A percentile compares a stretch with the other conserved stretches of the same genome.
Conservation (phyloP, 2,329 filamentous ascomycete species). For the Neophaeococcomyces mojaviensis region DNA sequence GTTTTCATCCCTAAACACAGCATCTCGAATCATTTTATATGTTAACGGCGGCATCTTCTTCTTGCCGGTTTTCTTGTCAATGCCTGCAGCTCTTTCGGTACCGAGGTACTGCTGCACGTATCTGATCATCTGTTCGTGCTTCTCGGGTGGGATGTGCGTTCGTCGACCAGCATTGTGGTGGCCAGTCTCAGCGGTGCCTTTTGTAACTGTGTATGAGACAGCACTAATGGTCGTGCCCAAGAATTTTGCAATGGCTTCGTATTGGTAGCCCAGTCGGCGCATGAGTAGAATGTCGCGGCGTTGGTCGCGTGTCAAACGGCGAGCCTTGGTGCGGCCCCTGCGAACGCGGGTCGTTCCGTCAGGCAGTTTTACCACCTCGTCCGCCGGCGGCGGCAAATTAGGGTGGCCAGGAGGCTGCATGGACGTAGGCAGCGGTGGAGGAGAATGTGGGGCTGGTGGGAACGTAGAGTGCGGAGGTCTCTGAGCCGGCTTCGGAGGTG, state of each 20-base stretch:
- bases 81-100: constrained; percentile 1
- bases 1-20: constrained; percentile 1
- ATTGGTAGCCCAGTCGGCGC: constrained; percentile 17
- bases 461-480: too few species aligned
- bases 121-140: neutral
- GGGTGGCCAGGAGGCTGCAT: too few species aligned
- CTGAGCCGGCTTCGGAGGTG: neutral
- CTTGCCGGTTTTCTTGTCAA: constrained; percentile 6
- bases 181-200: neutral
- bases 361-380: neutral
- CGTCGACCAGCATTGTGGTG: constrained; percentile 2
- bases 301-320: constrained; percentile 19
- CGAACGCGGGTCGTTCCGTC: constrained; percentile 1
- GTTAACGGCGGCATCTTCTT: constrained; percentile 6
- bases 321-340: neutral
- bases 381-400: neutral
- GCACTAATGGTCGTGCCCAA: constrained; percentile 16
- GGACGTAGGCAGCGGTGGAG: too few species aligned
- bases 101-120: constrained; percentile 5
- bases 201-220: constrained; percentile 16
- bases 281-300: constrained; percentile 22
- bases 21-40: constrained; percentile 5
- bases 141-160: neutral
- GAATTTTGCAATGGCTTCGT: constrained; percentile 16
- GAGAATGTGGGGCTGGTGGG: too few species aligned